Percentiles rank a stretch among this genome's conserved stretches.
phyloP scores from a whole-genome alignment of 1,139 yeast species.

The Candida sp. region DNA sequence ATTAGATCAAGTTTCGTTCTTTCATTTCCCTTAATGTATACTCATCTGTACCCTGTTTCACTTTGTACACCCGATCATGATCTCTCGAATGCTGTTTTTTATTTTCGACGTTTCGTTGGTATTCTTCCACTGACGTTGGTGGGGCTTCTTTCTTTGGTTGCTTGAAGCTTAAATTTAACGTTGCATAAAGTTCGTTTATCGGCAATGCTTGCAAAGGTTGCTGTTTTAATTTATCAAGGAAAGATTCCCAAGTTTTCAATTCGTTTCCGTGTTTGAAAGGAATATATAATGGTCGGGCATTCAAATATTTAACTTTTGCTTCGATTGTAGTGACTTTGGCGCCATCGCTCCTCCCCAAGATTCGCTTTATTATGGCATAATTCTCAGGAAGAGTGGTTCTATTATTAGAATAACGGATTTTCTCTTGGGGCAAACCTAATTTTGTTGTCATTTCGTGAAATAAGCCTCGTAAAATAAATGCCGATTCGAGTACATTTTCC shows the following conservation, averaged over 20 bases:
- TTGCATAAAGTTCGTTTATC: neutral
- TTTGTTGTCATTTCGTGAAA: conserved; percentile 19
- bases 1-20: conserved; percentile 13
- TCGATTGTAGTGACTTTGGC: conserved; percentile 14
- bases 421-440: conserved; percentile 23
- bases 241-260: conserved; percentile 11
- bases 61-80: conserved; percentile 11
- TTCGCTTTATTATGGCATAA: conserved; percentile 23
- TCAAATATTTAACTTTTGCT: conserved; percentile 14
- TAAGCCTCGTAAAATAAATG: conserved; percentile 20
- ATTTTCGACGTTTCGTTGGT: neutral
- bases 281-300: conserved; percentile 7
- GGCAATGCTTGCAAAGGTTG: neutral
- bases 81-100: conserved; percentile 7
- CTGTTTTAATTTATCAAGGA: conserved; percentile 5
- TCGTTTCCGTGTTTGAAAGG: conserved; percentile 12
- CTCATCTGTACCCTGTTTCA: conserved; percentile 15
- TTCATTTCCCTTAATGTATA: conserved; percentile 15
- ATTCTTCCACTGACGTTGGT: neutral
- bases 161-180: neutral
- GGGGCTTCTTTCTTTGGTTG: neutral
- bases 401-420: conserved; percentile 5
- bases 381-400: conserved; percentile 18
- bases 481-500: conserved; percentile 4
- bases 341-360: conserved; percentile 11